Evolutionary conservation across 23 red algal species (phyloP).

Genomic region (Gracilaria vermiculophylla): DNA sequence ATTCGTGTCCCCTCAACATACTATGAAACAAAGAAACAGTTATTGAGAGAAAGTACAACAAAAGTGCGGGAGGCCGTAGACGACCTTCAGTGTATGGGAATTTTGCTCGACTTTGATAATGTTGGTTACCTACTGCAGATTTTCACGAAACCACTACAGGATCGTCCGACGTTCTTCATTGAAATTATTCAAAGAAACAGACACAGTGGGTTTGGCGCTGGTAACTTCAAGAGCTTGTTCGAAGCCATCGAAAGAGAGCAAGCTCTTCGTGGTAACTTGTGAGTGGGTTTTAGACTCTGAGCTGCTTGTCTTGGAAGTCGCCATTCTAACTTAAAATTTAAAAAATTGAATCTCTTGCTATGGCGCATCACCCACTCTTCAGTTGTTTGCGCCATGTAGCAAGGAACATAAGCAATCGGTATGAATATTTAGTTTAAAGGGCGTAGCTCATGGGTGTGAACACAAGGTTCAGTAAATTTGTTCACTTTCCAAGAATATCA

Average conservation of each 20-base stretch:
- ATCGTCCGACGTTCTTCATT: constrained; percentile 91
- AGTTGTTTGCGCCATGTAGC: no score
- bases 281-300: neutral
- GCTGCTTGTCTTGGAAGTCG: neutral
- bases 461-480: no score
- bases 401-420: no score
- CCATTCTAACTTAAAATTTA: constrained; percentile 11
- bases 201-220: constrained; percentile 93
- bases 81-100: constrained; percentile 66
- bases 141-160: constrained; percentile 87
- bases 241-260: constrained; percentile 97
- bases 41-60: constrained; percentile 43
- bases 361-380: no score
- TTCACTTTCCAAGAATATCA: no score
- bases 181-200: constrained; percentile 92
- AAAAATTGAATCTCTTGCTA: no score
- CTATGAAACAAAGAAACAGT: constrained; percentile 74
- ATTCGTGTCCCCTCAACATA: constrained; percentile 87
- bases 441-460: no score
- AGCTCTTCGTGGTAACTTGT: constrained; percentile 87
- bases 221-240: constrained; percentile 97
- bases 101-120: constrained; percentile 97
- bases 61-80: constrained; percentile 72
- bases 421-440: no score
- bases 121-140: constrained; percentile 93